Evolutionary conservation across 768 basidiomycete species (phyloP), one percentile per base, ranked within the genome.

Genomic region (Paxillus ammoniavirescens): DNA sequence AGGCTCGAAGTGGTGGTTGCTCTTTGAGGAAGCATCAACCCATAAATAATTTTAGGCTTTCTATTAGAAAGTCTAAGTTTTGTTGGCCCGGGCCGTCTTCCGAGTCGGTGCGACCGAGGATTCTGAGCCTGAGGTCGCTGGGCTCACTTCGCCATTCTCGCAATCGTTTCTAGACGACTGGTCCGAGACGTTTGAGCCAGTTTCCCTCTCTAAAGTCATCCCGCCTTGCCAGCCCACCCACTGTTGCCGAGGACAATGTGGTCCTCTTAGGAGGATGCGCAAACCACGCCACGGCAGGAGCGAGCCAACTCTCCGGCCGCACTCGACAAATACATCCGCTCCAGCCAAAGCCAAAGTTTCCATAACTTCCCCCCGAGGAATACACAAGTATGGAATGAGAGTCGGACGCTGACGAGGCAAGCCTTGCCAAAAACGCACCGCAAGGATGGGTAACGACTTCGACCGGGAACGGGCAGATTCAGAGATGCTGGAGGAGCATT

Each of bases 321-420:
- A 73, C 9, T 72, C 55, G 31, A 86, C 76, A 68, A 89, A 93
- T 5, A 91, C 77, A 46, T 80, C 66, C 0, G 87, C 87, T n/a
- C 88, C 84, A 2, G 82, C 84, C 0, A 87, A 76, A 2, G 82
- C 84, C 0, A 87, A 76, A 0, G 89, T 90, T 23, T 90, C 90
- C 69, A 86, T 83, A 7, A 91, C 84, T 72, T 91, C 89, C 0
- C 90, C 0, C 90, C 89, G 28, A 88, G 76, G 66, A 90, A 90
- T 35, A 86, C 59, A 67, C 73, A 43, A 35, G 33, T 18, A 40
- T 5, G 17, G 15, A 17, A 18, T 40, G 5, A 18, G 38, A 1
- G n/a, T 12, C 15, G 17, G 15, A 6, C 26, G 26, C 17, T 23
- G 21, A 17, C 52, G 3, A 40, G 33, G 7, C 8, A 31, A 51